Conservation (phyloP, 768 basidiomycete genomes). For the Kwoniella dejecticola region DNA sequence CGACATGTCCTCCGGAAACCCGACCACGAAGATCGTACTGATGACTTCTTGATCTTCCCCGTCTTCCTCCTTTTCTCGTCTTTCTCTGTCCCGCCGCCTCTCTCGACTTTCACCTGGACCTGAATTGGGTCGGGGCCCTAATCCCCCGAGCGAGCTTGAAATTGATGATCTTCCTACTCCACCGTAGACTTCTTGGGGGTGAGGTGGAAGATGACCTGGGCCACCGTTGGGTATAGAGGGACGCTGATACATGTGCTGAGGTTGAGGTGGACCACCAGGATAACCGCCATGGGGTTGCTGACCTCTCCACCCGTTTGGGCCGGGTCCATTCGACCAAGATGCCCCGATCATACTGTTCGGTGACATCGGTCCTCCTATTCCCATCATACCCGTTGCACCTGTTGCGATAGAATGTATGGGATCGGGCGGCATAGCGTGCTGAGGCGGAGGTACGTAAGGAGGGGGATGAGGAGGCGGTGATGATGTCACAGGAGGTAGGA, state of each 20-base stretch:
- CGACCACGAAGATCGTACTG: conserved; percentile 95
- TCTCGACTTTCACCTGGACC: conserved; percentile 15
- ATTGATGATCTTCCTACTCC: conserved; percentile 11
- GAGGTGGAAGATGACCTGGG: conserved; percentile 12
- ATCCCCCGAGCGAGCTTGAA: conserved; percentile 9
- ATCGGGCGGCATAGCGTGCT: conserved; percentile 53
- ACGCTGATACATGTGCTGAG: conserved; percentile 3
- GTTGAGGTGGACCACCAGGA: conserved; percentile 9
- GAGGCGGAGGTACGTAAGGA: conserved; percentile 49
- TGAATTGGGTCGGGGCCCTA: conserved; percentile 21
- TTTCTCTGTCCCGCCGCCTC: conserved; percentile 21
- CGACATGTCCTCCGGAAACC: conserved; percentile 99
- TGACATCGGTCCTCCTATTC: conserved; percentile 1
- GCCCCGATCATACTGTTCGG: conserved; percentile 8
- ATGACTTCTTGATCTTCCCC: conserved; percentile 69
- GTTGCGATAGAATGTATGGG: conserved; percentile 40
- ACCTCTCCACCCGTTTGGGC: conserved; percentile 16
- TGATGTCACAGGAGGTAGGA: conserved; percentile 39
- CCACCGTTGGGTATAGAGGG: conserved; percentile 17
- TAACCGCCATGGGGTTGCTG: conserved; percentile 4
- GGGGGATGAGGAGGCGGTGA: conserved; percentile 43
- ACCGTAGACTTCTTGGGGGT: conserved; percentile 16
- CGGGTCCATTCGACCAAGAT: conserved; percentile 9
- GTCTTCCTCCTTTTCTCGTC: conserved; percentile 28
- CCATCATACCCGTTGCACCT: conserved; percentile 18